Evolutionary conservation across 2,329 filamentous ascomycete genomes (phyloP), one percentile per base, ranked within the genome.

Genomic region (Alternaria novae-zelandiae): DNA sequence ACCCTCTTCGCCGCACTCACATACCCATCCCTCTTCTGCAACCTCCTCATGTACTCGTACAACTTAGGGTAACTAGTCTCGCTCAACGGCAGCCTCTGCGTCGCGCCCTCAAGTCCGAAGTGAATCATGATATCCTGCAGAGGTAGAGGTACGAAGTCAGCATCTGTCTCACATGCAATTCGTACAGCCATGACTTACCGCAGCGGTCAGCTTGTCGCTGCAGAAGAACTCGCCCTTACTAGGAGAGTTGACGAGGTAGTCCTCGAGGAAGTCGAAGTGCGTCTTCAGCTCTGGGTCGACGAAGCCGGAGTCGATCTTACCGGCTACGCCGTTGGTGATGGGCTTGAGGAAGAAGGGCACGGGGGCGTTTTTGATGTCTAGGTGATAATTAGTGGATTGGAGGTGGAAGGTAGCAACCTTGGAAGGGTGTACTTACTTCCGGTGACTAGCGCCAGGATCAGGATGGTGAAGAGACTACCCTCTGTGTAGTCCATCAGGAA

Each of bases 401-500:
- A n/a, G n/a, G 23, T 5, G 23, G 5, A 21, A 3, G 11, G 46
- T 30, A 2, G 28, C 25, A n/a, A n/a, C n/a, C n/a, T n/a, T n/a
- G n/a, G n/a, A 8, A 28, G 13, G 20, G n/a, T 30, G 0, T 23
- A 58, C 64, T 55, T 60, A 47, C 70, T 83, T 82, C 54, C 75
- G 20, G 91, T 82, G 25, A 97, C 81, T 15, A 96, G 75, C 13
- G 84, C 82, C 65, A 92, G 80, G 1, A 94, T 80, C 66, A 96
- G 78, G 51, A 89, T 83, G 0, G 88, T 86, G 90, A 96, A 96
- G 65, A 97, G 81, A 64, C 88, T 92, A 11, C 94, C 95, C 81
- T 97, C 95, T 6, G 88, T 86, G 79, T 94, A 97, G 78, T 97
- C 91, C 85, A 97, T 87, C 32, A 79, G 51, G 61, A 76, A 78